These are phyloP conservation scores for Vanilla planifolia DNA, from an alignment of 106 monocot species.

Conservation along the genomic window DNA sequence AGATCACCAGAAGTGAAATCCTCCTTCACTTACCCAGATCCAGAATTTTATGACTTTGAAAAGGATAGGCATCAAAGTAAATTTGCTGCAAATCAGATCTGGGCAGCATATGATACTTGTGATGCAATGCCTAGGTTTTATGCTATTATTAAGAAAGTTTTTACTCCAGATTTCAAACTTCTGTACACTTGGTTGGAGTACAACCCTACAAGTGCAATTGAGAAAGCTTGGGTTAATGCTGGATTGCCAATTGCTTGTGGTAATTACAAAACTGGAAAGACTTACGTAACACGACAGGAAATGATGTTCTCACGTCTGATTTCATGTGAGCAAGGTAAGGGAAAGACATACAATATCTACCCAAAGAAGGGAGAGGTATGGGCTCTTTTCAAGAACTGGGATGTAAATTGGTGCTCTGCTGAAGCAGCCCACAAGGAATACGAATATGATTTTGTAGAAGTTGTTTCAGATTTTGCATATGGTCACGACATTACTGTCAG, in stretches of 20 bases:
- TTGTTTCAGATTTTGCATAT: constrained; percentile 28
- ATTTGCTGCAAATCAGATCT: constrained; percentile 62
- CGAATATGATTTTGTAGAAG: constrained; percentile 44
- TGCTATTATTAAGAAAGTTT: constrained; percentile 31
- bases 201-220: constrained; percentile 7
- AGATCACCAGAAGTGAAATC: neutral
- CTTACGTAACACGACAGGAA: neutral
- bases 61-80: constrained; percentile 18
- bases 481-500: constrained; percentile 11
- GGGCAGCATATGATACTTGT: constrained; percentile 53
- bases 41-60: constrained; percentile 72
- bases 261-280: constrained; percentile 24
- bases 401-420: constrained; percentile 18
- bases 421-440: constrained; percentile 8
- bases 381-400: constrained; percentile 41
- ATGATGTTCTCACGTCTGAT: constrained; percentile 38
- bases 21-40: constrained; percentile 41
- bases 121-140: constrained; percentile 57
- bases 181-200: constrained; percentile 39
- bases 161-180: constrained; percentile 16
- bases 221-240: constrained; percentile 10
- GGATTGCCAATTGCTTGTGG: constrained; percentile 38
- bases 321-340: constrained; percentile 18
- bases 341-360: constrained; percentile 22
- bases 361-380: constrained; percentile 43